Base-by-base conservation (phyloP, 163 green algal genomes). In the Volvox carteri region DNA sequence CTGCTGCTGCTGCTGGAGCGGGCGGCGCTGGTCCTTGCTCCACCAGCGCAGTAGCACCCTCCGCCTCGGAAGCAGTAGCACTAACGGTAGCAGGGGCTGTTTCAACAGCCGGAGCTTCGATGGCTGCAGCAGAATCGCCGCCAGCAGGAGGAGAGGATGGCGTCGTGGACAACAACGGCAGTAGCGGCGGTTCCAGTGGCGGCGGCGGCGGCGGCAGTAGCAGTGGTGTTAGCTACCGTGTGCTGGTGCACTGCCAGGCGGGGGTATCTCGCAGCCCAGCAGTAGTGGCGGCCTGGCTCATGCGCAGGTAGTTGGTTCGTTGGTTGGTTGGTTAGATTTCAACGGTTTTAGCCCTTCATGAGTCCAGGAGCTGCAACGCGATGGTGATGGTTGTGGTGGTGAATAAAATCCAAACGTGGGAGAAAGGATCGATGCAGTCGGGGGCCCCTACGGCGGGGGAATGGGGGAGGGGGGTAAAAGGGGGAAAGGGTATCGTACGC, bases 181-280 rank as follows among this genome's bases (percentile, higher is more conserved):
- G 60, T 19, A 72, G 16, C 50, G 50, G 50, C 50, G 16, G 50
- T 16, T 12, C 54, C 2, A 23, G 3, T 65, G 54, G 54, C 5
- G 54, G 54, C 54, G 54, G 28, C 54, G 54, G 67, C 67, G 6
- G 12, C 35, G 67, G 8, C 14, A 48, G 67, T 28, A 35, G 70
- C 39, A 8, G n/a, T n/a, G n/a, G n/a, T n/a, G n/a, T n/a, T n/a
- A n/a, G 70, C 50, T 1, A 6, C 9, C 75, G 80, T 0, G 95
- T 95, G 91, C 73, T 93, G 70, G 91, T 92, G 42, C 89, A 92
- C 91, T 93, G 91, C 86, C 73, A 92, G 54, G 89, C 91, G 70
- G 91, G 91, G 65, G 68, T 70, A 67, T 94, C 92, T 3, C 86
- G 92, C 52, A 93, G 88, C 48, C 78, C 88, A 0, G 62, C 93